Evolutionary conservation across 306 rosid species (phyloP), one percentile per base, ranked within the genome.

Genomic region (Psophocarpus tetragonolobus): DNA sequence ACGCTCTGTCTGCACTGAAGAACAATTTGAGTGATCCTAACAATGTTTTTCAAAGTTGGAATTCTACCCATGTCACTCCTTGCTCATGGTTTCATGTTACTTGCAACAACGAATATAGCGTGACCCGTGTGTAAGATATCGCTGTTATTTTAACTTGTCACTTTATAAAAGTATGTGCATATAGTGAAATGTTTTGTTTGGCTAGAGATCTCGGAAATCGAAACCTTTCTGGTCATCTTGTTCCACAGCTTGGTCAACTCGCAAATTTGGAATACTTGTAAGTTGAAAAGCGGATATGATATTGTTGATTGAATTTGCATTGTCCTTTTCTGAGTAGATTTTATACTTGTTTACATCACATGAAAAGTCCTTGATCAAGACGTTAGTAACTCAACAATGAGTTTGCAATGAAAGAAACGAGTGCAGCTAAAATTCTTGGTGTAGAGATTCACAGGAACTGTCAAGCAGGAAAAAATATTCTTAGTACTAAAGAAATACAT

Each of bases 161-260:
- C 29, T 61, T 42, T 63, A 3, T 62, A 42, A 71, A 68, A 21
- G 29, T 36, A n/a, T 70, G 70, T 12, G 33, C 53, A 54, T n/a
- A 41, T 18, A 39, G 10, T 64, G 60, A 56, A 30, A 45, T n/a
- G n/a, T n/a, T 82, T 38, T 81, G 66, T 50, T 68, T 60, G 14
- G 64, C 6, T 86, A 93, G 97, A 79, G 92, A 86, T 85, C 94
- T 93, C 77, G 94, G 91, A 78, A 91, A 90, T 86, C 94, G 93
- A 33, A 83, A 89, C 86, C 89, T 93, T 73, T 42, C 91, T 18
- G 94, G 97, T 66, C 5, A 1, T 44, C 83, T 93, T 53, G 97
- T 84, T 77, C 24, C 86, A 30, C 79, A 89, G 32, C 96, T 93
- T 81, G 96, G 92, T 3, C 83, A 74, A 73, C 94, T 93, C 36